Base-by-base conservation (phyloP, 148 eudicot species). In the Tetragonia tetragonoides region DNA sequence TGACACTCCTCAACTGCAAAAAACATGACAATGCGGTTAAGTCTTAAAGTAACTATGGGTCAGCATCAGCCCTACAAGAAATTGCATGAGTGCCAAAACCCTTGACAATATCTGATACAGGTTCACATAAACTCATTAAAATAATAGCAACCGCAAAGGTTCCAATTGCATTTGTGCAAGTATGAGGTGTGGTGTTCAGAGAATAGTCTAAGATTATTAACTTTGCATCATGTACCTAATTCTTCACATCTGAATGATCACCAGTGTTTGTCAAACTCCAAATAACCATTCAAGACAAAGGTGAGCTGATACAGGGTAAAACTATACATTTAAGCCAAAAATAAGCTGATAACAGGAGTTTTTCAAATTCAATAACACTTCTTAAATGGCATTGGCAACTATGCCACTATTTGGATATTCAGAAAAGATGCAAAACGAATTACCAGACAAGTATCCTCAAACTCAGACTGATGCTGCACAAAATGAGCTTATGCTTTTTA, bases 1-100 rank as follows among this genome's bases (percentile, higher is more conserved):
- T 82, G 77, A 85, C 99, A 76, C 83, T 69, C 84, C 99, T 89
- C 88, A 95, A 77, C 99, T 95, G 83, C 57, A 79, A 83, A 28
- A 53, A 78, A 23, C 66, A 79, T 34, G 42, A 70, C 57, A 46
- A 75, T 39, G 21, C 11, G 0, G 47, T 67, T 61, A 82, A 81
- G 51, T 21, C 68, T 6, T 46, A 24, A 57, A 21, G 17, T 39
- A 53, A 38, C 28, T 7, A 62, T 20, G 6, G 9, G 10, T 20
- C 16, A 20, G 10, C 66, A 20, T 62, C 8, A 62, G 66, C 7
- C 28, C 37, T 6, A 24, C 1, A n/a, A 11, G 34, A 62, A 62
- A 24, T 4, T 41, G 28, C 72, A 69, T 7, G 28, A 17, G 44
- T 38, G 54, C 15, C 54, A 42, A 9, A n/a, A 46, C 34, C 34